Evolutionary conservation across 1,284 basidiomycete species (phyloP).

Genomic region (Bondarzewia mesenterica): DNA sequence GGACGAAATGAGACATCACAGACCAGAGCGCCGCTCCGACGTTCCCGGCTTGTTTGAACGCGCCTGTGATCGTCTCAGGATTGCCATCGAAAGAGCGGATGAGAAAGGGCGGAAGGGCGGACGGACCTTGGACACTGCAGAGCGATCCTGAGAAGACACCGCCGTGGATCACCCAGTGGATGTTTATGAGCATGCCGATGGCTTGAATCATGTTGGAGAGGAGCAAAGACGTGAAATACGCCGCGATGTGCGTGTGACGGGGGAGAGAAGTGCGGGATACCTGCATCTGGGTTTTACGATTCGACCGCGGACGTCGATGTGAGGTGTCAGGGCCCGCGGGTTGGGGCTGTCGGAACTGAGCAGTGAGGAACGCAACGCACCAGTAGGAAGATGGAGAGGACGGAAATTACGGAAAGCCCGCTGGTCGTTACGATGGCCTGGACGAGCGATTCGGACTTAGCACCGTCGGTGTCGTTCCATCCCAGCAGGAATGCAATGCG

Average conservation of each 20-base stretch:
- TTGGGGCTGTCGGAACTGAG: background rate
- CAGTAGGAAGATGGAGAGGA: background rate
- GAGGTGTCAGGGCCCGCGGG: no score
- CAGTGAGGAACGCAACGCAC: background rate
- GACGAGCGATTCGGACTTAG: background rate
- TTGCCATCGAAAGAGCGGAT: no score
- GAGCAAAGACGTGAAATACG: conserved; percentile 30
- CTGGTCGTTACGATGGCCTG: background rate
- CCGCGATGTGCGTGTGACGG: conserved; percentile 21
- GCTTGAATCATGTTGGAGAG: conserved; percentile 34
- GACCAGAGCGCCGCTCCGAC: conserved; percentile 33
- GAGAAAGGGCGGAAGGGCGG: background rate
- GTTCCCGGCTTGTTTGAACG: conserved; percentile 35
- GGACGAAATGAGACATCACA: background rate
- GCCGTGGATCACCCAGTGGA: conserved; percentile 29
- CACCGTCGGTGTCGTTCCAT: background rate
- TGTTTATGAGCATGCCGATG: conserved; percentile 30
- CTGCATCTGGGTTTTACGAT: conserved; percentile 12
- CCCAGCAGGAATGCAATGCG: no score
- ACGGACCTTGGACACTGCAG: conserved; percentile 33
- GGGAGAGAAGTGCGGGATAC: conserved; percentile 15
- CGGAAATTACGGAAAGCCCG: background rate
- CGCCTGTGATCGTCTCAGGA: no score
- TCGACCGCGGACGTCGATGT: background rate
- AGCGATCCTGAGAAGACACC: conserved; percentile 25